Conservation (phyloP, 2,329 filamentous ascomycete genomes). For the Hypoxylon sp. region DNA sequence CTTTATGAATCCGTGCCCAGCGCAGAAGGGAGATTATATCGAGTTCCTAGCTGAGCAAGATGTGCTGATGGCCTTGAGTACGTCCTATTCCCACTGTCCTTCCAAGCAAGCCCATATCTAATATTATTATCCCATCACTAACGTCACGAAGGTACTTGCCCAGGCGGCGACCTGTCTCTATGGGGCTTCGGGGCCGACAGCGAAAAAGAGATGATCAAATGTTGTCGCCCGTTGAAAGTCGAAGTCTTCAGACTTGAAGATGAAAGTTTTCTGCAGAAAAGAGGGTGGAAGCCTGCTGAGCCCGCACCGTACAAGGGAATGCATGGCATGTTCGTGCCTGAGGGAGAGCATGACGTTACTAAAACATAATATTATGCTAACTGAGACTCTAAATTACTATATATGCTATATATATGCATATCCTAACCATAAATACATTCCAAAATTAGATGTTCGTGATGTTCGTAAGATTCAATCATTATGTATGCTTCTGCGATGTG, state of each 20-base stretch:
- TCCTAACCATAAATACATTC: constrained; percentile 25
- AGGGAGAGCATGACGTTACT: constrained; percentile 48
- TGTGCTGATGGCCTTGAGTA: constrained; percentile 73
- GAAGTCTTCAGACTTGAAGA: constrained; percentile 78
- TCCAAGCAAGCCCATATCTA: not conserved
- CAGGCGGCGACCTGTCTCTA: constrained; percentile 83
- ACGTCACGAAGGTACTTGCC: constrained; percentile 72
- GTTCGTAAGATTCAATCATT: not conserved
- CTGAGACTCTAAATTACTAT: constrained; percentile 15
- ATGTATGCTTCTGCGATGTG: not conserved
- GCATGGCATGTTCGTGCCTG: constrained; percentile 71
- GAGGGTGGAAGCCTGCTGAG: constrained; percentile 74
- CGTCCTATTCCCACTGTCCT: constrained; percentile 41
- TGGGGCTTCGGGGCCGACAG: constrained; percentile 83
- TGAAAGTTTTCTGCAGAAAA: constrained; percentile 62
- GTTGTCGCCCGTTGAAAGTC: constrained; percentile 81
- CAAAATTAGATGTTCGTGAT: constrained; percentile 5
- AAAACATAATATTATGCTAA: constrained; percentile 27
- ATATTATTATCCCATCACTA: constrained; percentile 5
- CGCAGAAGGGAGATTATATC: constrained; percentile 70
- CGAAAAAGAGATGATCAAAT: constrained; percentile 77
- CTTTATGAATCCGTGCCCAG: constrained; percentile 79
- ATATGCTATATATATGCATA: constrained; percentile 14
- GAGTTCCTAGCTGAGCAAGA: constrained; percentile 88
- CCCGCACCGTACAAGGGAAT: constrained; percentile 73